A percentile compares a stretch with the other conserved stretches of the same genome.
phyloP scores from a whole-genome alignment of 2,329 filamentous ascomycete genomes.

The Aspergillus pseudonomiae region DNA sequence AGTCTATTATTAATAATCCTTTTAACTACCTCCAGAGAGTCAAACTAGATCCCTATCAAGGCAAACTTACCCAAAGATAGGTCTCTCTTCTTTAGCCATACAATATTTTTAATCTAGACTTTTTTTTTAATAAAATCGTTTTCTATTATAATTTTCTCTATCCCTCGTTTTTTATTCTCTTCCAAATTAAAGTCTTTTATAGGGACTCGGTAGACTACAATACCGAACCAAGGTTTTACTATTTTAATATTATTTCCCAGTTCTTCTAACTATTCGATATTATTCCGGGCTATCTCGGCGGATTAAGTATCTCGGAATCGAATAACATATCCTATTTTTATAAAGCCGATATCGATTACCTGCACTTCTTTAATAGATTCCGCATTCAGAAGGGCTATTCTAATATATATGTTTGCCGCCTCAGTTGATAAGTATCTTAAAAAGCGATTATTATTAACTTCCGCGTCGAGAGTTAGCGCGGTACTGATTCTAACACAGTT shows the following conservation, averaged over 20 bases:
- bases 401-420: slow-evolving; percentile 20
- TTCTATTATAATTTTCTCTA: neutral
- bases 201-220: neutral
- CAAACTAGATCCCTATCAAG: slow-evolving; percentile 29
- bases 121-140: slow-evolving; percentile 5
- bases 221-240: neutral
- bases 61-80: slow-evolving; percentile 23
- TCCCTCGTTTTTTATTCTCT: neutral
- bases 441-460: slow-evolving; percentile 12
- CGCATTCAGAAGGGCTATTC: slow-evolving; percentile 13
- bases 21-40: slow-evolving; percentile 27
- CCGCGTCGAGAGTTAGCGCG: slow-evolving; percentile 11
- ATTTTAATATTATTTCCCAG: neutral
- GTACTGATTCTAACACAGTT: slow-evolving; percentile 23
- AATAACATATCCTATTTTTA: slow-evolving; percentile 10
- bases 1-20: slow-evolving; percentile 25
- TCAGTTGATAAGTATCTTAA: slow-evolving; percentile 13
- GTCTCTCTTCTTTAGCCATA: slow-evolving; percentile 31
- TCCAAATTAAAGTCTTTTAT: neutral
- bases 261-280: neutral
- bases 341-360: neutral
- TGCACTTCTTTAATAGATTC: neutral
- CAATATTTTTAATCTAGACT: slow-evolving; percentile 28
- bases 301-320: slow-evolving; percentile 6
- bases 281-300: neutral